Conservation (phyloP, 2,329 filamentous ascomycete species). For the Remersonia thermophila region DNA sequence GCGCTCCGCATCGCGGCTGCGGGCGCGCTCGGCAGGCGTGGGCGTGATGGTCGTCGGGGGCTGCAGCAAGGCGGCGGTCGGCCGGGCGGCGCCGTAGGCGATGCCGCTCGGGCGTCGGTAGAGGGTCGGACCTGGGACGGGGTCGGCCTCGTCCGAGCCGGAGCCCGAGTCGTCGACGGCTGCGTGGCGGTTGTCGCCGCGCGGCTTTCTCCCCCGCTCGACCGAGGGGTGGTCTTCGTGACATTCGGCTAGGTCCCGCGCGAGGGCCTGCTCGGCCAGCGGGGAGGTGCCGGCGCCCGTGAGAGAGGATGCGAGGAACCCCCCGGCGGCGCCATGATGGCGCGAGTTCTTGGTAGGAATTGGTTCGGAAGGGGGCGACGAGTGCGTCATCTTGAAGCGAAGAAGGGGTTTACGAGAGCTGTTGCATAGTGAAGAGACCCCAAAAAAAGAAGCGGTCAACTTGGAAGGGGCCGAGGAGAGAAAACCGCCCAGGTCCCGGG, state of each 20-base stretch:
- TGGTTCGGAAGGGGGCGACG: neutral
- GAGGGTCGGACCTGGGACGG: slow-evolving; percentile 33
- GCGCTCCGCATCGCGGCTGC: slow-evolving; percentile 18
- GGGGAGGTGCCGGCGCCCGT: slow-evolving; percentile 41
- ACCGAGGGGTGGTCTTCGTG: slow-evolving; percentile 37
- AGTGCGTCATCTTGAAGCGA: no score
- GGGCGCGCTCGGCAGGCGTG: slow-evolving; percentile 27
- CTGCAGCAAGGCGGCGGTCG: slow-evolving; percentile 47
- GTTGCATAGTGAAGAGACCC: no score
- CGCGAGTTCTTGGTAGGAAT: slow-evolving; percentile 7
- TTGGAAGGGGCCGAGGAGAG: no score
- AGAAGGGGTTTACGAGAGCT: no score
- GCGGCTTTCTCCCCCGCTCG: no score
- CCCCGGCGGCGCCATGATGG: slow-evolving; percentile 1
- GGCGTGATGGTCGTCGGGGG: slow-evolving; percentile 31
- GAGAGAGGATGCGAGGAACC: slow-evolving; percentile 35
- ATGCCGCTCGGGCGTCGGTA: slow-evolving; percentile 72
- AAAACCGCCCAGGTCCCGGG: no score
- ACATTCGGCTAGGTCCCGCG: slow-evolving; percentile 53
- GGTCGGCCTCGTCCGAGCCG: slow-evolving; percentile 29
- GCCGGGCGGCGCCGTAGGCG: slow-evolving; percentile 57
- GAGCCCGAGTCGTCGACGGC: slow-evolving; percentile 22
- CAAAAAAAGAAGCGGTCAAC: no score
- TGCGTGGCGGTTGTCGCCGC: slow-evolving; percentile 1
- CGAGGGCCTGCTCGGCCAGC: slow-evolving; percentile 52